Conservation (phyloP, 495 filamentous ascomycete genomes). For the Xylaria flabelliformis region DNA sequence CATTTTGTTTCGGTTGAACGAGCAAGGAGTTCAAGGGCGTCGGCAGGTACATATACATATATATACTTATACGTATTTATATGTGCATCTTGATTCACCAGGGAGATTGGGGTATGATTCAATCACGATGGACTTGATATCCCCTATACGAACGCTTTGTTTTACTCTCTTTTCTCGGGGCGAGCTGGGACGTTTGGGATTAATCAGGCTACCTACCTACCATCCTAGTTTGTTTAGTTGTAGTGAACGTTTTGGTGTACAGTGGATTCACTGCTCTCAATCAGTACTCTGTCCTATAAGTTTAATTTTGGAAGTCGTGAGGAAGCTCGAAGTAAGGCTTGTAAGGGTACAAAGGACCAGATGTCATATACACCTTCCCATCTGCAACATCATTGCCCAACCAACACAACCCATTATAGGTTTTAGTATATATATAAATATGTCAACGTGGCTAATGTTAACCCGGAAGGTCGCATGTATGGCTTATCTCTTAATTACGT, state of each 20-base stretch:
- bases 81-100: background rate
- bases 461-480: background rate
- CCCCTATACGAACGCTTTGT: background rate
- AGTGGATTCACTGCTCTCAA: background rate
- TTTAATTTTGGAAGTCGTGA: background rate
- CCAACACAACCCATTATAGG: too few relatives aligned
- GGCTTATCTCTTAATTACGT: background rate
- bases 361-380: too few relatives aligned
- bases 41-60: background rate
- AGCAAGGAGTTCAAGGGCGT: conserved; percentile 5
- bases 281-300: background rate
- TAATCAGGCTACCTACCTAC: background rate
- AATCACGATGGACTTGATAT: background rate
- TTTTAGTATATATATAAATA: background rate
- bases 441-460: background rate
- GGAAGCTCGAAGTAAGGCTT: background rate
- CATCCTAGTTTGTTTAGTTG: background rate
- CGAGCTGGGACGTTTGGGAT: background rate
- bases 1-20: background rate
- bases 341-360: too few relatives aligned
- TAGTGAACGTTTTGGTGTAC: background rate
- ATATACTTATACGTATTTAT: background rate
- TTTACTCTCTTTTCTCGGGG: background rate
- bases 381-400: too few relatives aligned
- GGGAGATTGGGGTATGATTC: background rate